phyloP scores from a whole-genome alignment of 768 basidiomycete species.

The Collybiopsis confluens region DNA sequence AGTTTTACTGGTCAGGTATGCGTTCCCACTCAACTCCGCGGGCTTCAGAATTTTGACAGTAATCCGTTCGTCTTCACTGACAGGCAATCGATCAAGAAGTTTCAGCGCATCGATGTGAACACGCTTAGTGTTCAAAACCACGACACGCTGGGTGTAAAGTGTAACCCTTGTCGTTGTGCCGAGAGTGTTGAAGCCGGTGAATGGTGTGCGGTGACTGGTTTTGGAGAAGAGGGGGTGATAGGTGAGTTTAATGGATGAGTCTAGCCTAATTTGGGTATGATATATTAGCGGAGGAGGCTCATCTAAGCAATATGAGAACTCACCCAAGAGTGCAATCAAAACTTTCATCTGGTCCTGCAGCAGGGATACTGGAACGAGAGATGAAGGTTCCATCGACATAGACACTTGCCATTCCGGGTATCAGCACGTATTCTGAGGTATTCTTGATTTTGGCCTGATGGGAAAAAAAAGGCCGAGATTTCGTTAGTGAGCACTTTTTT shows the following conservation, averaged over 20 bases:
- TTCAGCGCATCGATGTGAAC: constrained; percentile 24
- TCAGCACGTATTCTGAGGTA: constrained; percentile 47
- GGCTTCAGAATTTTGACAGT: constrained; percentile 17
- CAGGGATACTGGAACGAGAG: constrained; percentile 37
- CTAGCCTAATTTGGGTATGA: too few relatives aligned
- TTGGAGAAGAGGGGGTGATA: constrained; percentile 35
- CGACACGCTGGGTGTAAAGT: constrained; percentile 32
- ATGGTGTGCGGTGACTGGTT: constrained; percentile 28
- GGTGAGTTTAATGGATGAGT: constrained; percentile 35
- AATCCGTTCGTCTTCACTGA: constrained; percentile 26
- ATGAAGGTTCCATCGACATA: constrained; percentile 59
- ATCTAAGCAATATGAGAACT: too few relatives aligned
- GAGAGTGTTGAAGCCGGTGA: constrained; percentile 7
- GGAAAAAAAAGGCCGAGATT: neutral
- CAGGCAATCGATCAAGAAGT: constrained; percentile 34
- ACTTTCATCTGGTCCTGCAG: constrained; percentile 38
- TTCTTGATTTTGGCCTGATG: constrained; percentile 50
- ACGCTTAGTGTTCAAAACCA: constrained; percentile 34
- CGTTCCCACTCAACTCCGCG: constrained; percentile 9
- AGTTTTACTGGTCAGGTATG: too few relatives aligned
- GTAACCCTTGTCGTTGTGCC: constrained; percentile 21
- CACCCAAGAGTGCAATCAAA: constrained; percentile 46
- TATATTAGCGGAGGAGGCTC: too few relatives aligned
- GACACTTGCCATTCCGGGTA: constrained; percentile 43
- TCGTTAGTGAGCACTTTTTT: neutral